Percentiles rank a stretch among this genome's conserved stretches.
These are phyloP conservation scores for Fusarium sp. DNA, from an alignment of 2,329 filamentous ascomycete species.

Conservation along the genomic window DNA sequence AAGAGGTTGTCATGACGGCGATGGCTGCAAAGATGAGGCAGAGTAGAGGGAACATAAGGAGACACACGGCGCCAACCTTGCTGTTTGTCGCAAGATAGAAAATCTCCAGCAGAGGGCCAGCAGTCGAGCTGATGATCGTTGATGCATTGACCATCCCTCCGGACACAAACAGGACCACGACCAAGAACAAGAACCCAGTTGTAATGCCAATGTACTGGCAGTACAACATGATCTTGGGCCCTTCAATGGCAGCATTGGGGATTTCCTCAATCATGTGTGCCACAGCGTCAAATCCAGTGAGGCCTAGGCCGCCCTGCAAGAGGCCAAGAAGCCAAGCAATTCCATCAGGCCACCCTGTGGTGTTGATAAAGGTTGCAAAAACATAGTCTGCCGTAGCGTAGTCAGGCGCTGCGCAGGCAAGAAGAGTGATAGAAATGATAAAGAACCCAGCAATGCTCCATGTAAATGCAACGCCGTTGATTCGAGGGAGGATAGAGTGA, in stretches of 20 bases:
- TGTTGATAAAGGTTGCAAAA: constrained; percentile 49
- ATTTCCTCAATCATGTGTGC: constrained; percentile 54
- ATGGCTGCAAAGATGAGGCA: constrained; percentile 74
- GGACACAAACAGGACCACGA: constrained; percentile 73
- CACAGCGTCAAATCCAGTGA: constrained; percentile 52
- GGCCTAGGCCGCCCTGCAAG: constrained; percentile 49
- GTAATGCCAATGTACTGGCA: constrained; percentile 72
- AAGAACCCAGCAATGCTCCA: constrained; percentile 78
- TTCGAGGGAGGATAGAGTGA: constrained; percentile 47
- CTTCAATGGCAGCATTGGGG: constrained; percentile 47
- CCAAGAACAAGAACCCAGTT: constrained; percentile 73
- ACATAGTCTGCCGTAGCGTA: constrained; percentile 57
- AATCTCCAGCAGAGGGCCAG: constrained; percentile 72
- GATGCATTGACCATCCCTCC: constrained; percentile 63
- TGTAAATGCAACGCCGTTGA: constrained; percentile 76
- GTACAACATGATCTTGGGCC: constrained; percentile 58
- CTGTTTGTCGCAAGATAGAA: constrained; percentile 72
- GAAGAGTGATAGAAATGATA: constrained; percentile 75
- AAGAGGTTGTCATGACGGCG: constrained; percentile 74
- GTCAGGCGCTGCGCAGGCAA: constrained; percentile 73
- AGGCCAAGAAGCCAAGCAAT: constrained; percentile 51
- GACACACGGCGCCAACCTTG: constrained; percentile 70
- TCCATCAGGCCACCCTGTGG: constrained; percentile 50
- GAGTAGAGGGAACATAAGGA: constrained; percentile 75
- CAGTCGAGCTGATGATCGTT: constrained; percentile 62